A percentile compares a stretch with the other conserved stretches of the same genome.
Conservation (phyloP, 768 basidiomycete genomes). For the Podaxis carcinomalis region DNA sequence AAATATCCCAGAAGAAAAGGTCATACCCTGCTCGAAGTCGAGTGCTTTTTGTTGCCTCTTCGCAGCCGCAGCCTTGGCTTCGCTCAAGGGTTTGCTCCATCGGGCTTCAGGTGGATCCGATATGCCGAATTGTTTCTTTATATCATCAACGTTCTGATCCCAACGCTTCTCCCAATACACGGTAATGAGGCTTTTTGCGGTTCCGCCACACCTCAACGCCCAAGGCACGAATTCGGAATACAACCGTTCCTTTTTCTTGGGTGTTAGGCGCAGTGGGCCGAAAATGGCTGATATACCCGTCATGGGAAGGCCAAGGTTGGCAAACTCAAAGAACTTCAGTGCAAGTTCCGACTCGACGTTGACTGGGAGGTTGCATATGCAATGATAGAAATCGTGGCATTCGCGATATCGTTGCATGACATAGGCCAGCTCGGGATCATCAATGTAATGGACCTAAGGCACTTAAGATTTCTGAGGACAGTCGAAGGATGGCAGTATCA, state of each 20-base stretch:
- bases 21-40: neutral
- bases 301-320: conserved; percentile 89
- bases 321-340: conserved; percentile 91
- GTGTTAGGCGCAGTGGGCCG: conserved; percentile 70
- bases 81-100: conserved; percentile 63
- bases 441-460: conserved; percentile 84
- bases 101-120: conserved; percentile 75
- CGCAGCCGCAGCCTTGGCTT: conserved; percentile 52
- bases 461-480: conserved; percentile 8
- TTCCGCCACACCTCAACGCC: conserved; percentile 83
- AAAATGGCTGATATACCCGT: conserved; percentile 75
- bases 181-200: conserved; percentile 71
- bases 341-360: conserved; percentile 89
- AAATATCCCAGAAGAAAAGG: neutral
- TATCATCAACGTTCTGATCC: conserved; percentile 75
- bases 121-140: conserved; percentile 83
- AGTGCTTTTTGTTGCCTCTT: conserved; percentile 17
- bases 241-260: conserved; percentile 48
- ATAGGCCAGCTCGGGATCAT: conserved; percentile 94
- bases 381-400: conserved; percentile 97
- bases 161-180: conserved; percentile 97
- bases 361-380: conserved; percentile 83
- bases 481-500: neutral
- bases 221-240: conserved; percentile 87
- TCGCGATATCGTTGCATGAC: conserved; percentile 98